Evolutionary conservation across 192 early-diverging fungal genomes (phyloP), one percentile per base, ranked within the genome.

Genomic region (Coemansia sp.): DNA sequence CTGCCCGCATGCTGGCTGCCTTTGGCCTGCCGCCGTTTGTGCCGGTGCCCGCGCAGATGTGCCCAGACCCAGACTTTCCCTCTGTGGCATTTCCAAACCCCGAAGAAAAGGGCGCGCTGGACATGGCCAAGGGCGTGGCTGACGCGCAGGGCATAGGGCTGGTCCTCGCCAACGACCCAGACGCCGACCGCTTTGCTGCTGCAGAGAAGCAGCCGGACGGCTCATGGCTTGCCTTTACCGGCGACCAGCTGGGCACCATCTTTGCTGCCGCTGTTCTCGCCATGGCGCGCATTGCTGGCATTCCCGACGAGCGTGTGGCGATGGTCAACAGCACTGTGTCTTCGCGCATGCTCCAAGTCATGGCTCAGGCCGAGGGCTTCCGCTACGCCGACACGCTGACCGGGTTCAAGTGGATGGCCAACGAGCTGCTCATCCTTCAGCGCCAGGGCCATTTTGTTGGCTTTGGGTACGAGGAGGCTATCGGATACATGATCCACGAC

Each of bases 331-430:
- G 87, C 60, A 90, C 94, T 0, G 95, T 96, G 8, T 93, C 91
- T 9, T 93, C 91, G 19, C 90, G 86, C 46, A 90, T 96, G 86
- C 83, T 97, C 42, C 80, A 72, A 32, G 82, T 73, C 32, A 83
- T 97, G 74, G 90, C 90, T 0, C 71, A 79, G 17, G 68, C 68
- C 6, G 89, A 94, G 60, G 91, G 93, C 8, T 85, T 95, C 60
- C 76, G 79, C 35, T 97, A 93, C 70, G 87, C 88, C 39, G 95
- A 96, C 66, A 95, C 95, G 1, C 81, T 96, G 42, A 97, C 95
- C 9, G 95, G 95, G 26, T 96, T 97, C 84, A 97, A 97, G 72
- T 97, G 93, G 91, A 86, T 97, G 55, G 90, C 92, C 18, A 97
- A 95, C 73, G 77, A 83, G 33, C 88, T 89, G 27, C 83, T 88